Evolutionary conservation across 1,284 basidiomycete species (phyloP).

Genomic region (Malassezia vespertilionis): DNA sequence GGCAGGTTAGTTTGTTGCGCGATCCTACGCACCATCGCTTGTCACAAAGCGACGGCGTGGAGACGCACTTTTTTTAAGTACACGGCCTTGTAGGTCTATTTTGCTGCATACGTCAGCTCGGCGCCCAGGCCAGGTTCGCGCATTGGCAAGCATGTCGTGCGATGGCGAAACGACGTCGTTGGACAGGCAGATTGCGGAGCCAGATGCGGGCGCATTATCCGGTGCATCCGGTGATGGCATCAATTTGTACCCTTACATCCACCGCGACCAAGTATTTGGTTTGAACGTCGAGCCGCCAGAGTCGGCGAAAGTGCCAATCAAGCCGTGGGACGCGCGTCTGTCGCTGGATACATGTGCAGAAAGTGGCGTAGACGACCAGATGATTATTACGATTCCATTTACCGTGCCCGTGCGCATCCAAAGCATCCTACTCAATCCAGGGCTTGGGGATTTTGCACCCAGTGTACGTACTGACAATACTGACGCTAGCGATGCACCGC

Average conservation of each 20-base stretch:
- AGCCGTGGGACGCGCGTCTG: slow-evolving; percentile 39
- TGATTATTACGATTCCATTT: slow-evolving; percentile 43
- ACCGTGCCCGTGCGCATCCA: slow-evolving; percentile 38
- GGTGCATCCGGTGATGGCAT: slow-evolving; percentile 4
- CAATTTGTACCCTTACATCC: slow-evolving; percentile 37
- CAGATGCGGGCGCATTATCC: neutral
- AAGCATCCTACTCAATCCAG: slow-evolving; percentile 35
- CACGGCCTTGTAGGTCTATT: slow-evolving; percentile 1
- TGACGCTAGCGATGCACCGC: slow-evolving; percentile 25
- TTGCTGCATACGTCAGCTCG: no score
- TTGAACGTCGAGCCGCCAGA: slow-evolving; percentile 39
- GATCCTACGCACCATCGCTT: slow-evolving; percentile 6
- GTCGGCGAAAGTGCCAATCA: slow-evolving; percentile 33
- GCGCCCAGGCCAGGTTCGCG: neutral
- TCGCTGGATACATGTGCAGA: slow-evolving; percentile 26
- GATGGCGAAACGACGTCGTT: slow-evolving; percentile 7
- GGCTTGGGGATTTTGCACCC: slow-evolving; percentile 38
- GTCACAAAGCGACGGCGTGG: neutral
- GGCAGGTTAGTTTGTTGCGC: neutral
- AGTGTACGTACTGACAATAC: slow-evolving; percentile 12
- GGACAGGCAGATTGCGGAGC: neutral
- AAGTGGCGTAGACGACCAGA: slow-evolving; percentile 42
- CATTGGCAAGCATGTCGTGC: slow-evolving; percentile 6
- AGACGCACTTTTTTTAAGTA: neutral
- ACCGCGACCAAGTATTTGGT: slow-evolving; percentile 37